A percentile compares a stretch with the other conserved stretches of the same genome.
phyloP scores from a whole-genome alignment of 108 stramenopile species.

The Nitzschia sp. region DNA sequence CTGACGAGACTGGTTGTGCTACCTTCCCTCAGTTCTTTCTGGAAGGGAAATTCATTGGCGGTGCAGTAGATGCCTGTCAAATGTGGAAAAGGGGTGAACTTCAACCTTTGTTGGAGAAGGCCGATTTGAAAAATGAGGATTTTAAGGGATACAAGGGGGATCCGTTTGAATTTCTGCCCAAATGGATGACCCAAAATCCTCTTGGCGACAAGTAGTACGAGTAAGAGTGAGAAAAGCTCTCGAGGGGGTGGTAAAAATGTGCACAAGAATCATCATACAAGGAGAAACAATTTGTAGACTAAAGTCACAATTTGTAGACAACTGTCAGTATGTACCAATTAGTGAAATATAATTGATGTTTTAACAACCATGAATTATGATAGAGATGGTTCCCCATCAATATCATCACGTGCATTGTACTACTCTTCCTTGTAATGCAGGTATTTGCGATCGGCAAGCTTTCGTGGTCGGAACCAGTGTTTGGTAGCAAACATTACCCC shows the following conservation, averaged over 20 bases:
- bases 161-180: conserved; percentile 58
- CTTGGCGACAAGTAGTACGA: background rate
- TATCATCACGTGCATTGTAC: no score
- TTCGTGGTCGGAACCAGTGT: conserved; percentile 78
- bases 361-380: no score
- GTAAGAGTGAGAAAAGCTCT: no score
- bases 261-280: no score
- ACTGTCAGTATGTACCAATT: no score
- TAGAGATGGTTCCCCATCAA: no score
- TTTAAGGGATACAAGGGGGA: conserved; percentile 39
- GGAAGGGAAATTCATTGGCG: conserved; percentile 37
- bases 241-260: no score
- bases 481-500: conserved; percentile 86
- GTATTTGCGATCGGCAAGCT: conserved; percentile 88
- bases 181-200: conserved; percentile 43
- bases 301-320: no score
- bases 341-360: no score
- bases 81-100: conserved; percentile 54
- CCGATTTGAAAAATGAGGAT: conserved; percentile 23
- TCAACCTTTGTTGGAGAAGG: conserved; percentile 37
- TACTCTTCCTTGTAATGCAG: conserved; percentile 87
- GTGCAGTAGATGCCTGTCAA: conserved; percentile 50
- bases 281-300: no score
- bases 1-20: conserved; percentile 19
- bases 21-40: conserved; percentile 50